phyloP scores from a whole-genome alignment of 2,329 filamentous ascomycete genomes.

The Akanthomyces lecanii region DNA sequence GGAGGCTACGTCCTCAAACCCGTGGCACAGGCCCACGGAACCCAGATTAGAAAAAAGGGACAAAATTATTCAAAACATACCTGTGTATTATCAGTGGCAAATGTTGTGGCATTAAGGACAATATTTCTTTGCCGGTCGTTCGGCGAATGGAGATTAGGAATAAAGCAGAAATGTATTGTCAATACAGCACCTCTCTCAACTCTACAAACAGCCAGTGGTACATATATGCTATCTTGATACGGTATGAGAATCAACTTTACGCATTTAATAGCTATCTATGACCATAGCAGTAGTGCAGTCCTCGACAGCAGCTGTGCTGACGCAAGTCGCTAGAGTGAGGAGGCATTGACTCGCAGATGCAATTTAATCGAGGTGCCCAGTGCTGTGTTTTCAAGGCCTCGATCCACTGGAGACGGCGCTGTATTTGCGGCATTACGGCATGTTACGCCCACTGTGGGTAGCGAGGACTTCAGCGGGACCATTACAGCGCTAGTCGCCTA shows the following conservation, averaged over 20 bases:
- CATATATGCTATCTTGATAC: too few relatives aligned
- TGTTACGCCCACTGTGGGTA: background rate
- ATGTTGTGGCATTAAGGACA: background rate
- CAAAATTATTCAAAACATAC: background rate
- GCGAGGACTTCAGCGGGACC: background rate
- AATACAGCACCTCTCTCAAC: constrained; percentile 8
- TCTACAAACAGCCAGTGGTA: background rate
- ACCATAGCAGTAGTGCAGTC: too few relatives aligned
- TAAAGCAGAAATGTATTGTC: constrained; percentile 5
- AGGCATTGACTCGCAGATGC: background rate
- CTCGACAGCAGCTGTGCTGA: background rate
- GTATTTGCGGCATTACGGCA: background rate
- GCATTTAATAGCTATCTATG: too few relatives aligned
- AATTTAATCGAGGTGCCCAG: background rate
- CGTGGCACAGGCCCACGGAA: background rate
- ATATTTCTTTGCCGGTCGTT: background rate
- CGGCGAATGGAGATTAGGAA: background rate
- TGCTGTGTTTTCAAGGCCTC: background rate
- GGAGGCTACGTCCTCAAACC: background rate
- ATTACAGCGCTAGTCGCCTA: background rate
- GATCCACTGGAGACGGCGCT: background rate
- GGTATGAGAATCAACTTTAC: too few relatives aligned
- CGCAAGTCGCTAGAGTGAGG: background rate
- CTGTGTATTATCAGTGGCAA: constrained; percentile 12
- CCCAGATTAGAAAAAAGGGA: background rate